Evolutionary conservation across 2,329 filamentous ascomycete genomes (phyloP).

Genomic region (Epichloe sibirici): DNA sequence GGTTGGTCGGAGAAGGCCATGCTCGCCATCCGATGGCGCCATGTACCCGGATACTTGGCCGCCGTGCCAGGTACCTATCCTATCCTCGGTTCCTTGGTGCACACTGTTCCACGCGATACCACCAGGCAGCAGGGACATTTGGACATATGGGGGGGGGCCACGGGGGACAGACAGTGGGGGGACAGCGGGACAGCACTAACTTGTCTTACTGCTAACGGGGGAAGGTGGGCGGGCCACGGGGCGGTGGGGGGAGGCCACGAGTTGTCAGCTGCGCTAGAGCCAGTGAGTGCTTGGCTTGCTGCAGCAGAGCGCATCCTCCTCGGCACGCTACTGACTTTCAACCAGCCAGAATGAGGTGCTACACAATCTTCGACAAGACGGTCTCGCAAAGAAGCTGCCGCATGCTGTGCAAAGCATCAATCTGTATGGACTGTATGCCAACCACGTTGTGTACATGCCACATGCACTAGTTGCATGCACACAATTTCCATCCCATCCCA

Average conservation of each 20-base stretch:
- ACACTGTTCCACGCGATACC: background rate
- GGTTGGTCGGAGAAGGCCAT: no score
- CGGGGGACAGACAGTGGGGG: no score
- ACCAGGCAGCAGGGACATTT: background rate
- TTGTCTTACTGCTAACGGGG: background rate
- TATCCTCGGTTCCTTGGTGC: background rate
- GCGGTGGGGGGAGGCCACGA: background rate
- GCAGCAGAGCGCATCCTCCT: background rate
- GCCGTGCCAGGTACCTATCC: background rate
- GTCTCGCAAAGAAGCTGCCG: background rate
- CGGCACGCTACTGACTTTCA: background rate
- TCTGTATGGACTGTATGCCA: background rate
- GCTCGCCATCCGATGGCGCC: no score
- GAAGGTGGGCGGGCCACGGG: background rate
- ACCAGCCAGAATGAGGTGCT: no score
- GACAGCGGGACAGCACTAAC: background rate
- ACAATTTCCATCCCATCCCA: background rate
- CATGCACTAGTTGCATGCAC: background rate
- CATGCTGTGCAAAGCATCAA: background rate
- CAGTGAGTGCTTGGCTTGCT: background rate
- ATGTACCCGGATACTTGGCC: background rate
- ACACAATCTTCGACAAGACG: no score
- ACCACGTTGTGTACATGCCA: conserved; percentile 1
- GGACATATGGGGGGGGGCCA: background rate
- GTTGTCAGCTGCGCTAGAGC: conserved; percentile 2